Conservation (phyloP, 768 basidiomycete genomes). For the Naganishia randhawae region DNA sequence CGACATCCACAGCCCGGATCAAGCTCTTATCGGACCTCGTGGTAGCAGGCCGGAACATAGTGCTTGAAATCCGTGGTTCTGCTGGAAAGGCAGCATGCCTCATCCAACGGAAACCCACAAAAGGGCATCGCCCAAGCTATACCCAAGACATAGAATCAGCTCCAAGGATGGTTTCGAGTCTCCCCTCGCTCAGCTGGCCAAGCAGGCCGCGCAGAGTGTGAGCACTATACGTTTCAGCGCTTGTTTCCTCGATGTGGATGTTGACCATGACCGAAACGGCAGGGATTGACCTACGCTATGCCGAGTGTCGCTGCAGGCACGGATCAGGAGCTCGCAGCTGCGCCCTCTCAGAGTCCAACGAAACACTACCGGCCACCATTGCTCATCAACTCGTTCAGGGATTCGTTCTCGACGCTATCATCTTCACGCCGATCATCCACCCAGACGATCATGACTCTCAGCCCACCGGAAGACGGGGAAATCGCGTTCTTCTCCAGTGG, state of each 20-base stretch:
- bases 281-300: slow-evolving; percentile 5
- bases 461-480: slow-evolving; percentile 16
- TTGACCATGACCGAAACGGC: not conserved
- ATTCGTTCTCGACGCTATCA: slow-evolving; percentile 5
- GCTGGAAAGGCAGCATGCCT: slow-evolving; percentile 1
- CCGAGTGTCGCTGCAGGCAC: not conserved
- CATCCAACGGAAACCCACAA: not conserved
- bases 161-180: slow-evolving; percentile 23
- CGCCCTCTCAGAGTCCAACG: not conserved
- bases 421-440: slow-evolving; percentile 12
- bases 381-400: slow-evolving; percentile 17
- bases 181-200: slow-evolving; percentile 14
- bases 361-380: slow-evolving; percentile 2
- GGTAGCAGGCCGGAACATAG: no score
- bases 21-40: no score
- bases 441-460: slow-evolving; percentile 1
- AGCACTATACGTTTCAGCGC: not conserved
- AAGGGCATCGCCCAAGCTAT: slow-evolving; percentile 3
- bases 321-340: not conserved
- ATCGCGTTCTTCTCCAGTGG: slow-evolving; percentile 13
- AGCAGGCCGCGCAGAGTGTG: slow-evolving; percentile 18
- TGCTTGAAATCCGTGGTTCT: no score
- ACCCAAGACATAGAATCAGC: slow-evolving; percentile 8
- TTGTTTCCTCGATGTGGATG: not conserved
- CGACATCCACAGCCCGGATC: no score